Conservation (phyloP, 768 basidiomycete species). For the Tricholoma sp. region DNA sequence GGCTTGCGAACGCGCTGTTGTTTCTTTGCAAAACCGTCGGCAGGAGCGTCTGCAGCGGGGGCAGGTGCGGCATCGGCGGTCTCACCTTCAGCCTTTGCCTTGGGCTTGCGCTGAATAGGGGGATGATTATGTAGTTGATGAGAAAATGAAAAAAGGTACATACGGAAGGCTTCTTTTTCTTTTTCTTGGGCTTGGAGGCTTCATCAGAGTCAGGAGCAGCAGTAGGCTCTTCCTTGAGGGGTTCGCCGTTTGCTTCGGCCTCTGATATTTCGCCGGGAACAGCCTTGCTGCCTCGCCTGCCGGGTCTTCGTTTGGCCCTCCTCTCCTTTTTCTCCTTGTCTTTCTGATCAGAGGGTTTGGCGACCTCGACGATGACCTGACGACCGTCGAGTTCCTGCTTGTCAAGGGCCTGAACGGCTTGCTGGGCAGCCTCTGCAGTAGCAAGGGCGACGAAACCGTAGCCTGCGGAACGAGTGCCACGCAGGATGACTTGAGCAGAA, state of each 20-base stretch:
- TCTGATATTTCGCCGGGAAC: conserved; percentile 88
- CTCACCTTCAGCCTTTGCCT: conserved; percentile 40
- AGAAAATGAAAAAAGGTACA: conserved; percentile 20
- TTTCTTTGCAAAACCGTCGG: conserved; percentile 39
- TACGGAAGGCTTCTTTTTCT: conserved; percentile 69
- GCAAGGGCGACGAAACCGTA: conserved; percentile 90
- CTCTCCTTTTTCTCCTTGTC: conserved; percentile 78
- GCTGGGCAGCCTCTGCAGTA: conserved; percentile 77
- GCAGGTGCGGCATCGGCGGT: conserved; percentile 32
- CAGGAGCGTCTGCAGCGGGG: conserved; percentile 31
- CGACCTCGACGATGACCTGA: conserved; percentile 85
- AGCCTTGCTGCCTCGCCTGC: conserved; percentile 82
- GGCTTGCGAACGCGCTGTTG: conserved; percentile 50
- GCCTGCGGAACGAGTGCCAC: conserved; percentile 80
- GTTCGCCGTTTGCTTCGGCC: conserved; percentile 81
- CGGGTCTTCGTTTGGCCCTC: conserved; percentile 73
- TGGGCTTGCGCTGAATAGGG: conserved; percentile 52
- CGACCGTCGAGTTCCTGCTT: conserved; percentile 88
- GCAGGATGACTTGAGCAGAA: conserved; percentile 82
- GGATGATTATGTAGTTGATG: conserved; percentile 14
- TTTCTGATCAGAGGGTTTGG: conserved; percentile 88
- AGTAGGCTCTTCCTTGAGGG: conserved; percentile 51
- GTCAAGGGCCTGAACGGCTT: conserved; percentile 82
- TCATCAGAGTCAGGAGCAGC: conserved; percentile 54
- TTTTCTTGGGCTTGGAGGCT: conserved; percentile 81